Evolutionary conservation across 345 rosid genomes (phyloP), one percentile per base, ranked within the genome.

Genomic region (Anastatica hierochuntica): DNA sequence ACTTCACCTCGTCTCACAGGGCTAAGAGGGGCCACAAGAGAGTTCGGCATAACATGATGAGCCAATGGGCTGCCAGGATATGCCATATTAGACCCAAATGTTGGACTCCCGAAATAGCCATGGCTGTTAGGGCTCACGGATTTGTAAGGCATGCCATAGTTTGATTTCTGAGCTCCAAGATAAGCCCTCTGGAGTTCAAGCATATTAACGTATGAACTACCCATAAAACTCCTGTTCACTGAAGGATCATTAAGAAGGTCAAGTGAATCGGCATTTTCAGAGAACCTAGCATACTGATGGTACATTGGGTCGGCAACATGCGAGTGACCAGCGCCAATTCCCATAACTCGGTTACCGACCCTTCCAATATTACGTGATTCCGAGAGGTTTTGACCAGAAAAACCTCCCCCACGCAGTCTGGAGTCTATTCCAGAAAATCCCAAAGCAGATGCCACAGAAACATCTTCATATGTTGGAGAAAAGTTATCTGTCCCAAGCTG

Each of bases 401-500:
- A 61, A 36, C 79, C 77, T 39, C 85, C 82, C 6, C 77, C 87
- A 31, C 79, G 67, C 23, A 75, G 43, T 66, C 95, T 75, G 1
- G 84, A 65, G 54, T 88, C 90, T 68, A 80, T 55, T 66, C 86
- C 90, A n/a, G n/a, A n/a, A n/a, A n/a, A n/a, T n/a, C n/a, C n/a
- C n/a, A n/a, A n/a, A n/a, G n/a, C n/a, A n/a, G n/a, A n/a, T n/a
- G n/a, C n/a, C n/a, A n/a, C n/a, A 44, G 79, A 77, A 66, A 71
- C 79, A 80, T 86, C 82, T 33, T 84, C 94, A 76, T 67, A 86
- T 47, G 74, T 63, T 21, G 83, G 83, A 10, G 95, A 80, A 30
- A 69, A 62, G 71, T 62, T 82, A 52, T 74, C 75, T 18, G 56
- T 58, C 34, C 85, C 86, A 43, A 80, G 71, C 46, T 90, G 97